Conservation (phyloP, 2,329 filamentous ascomycete genomes). For the Simplicillium sp. region DNA sequence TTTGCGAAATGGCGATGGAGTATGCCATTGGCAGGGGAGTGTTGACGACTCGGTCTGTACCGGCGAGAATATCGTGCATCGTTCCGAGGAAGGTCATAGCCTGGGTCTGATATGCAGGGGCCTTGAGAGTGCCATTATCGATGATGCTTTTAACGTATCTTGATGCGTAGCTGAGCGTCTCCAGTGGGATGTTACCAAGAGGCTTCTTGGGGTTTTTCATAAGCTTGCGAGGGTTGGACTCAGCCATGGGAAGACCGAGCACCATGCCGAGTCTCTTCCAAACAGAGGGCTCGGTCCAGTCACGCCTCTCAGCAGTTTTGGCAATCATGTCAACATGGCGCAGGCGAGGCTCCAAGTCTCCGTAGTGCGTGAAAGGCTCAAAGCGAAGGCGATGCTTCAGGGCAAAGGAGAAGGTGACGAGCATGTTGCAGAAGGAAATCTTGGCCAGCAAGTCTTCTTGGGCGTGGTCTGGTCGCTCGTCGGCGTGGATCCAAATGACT, state of each 20-base stretch:
- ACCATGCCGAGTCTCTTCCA: constrained; percentile 63
- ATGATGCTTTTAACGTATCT: constrained; percentile 56
- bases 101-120: constrained; percentile 50
- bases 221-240: constrained; percentile 67
- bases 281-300: constrained; percentile 21
- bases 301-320: constrained; percentile 34
- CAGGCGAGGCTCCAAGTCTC: constrained; percentile 61
- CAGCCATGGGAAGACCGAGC: constrained; percentile 66
- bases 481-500: constrained; percentile 75
- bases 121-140: constrained; percentile 41
- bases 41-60: constrained; percentile 69
- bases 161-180: constrained; percentile 66
- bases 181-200: constrained; percentile 73
- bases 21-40: constrained; percentile 79
- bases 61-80: constrained; percentile 63
- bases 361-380: constrained; percentile 70
- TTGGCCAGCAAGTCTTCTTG: constrained; percentile 65
- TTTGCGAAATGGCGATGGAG: constrained; percentile 75
- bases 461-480: constrained; percentile 37
- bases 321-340: constrained; percentile 70
- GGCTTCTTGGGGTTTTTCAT: constrained; percentile 65
- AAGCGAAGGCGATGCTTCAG: constrained; percentile 79
- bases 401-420: constrained; percentile 67
- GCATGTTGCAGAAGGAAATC: constrained; percentile 65
- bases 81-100: constrained; percentile 50